Evolutionary conservation across 208 protist genomes (phyloP).

Genomic region (Porcisia hertigi): DNA sequence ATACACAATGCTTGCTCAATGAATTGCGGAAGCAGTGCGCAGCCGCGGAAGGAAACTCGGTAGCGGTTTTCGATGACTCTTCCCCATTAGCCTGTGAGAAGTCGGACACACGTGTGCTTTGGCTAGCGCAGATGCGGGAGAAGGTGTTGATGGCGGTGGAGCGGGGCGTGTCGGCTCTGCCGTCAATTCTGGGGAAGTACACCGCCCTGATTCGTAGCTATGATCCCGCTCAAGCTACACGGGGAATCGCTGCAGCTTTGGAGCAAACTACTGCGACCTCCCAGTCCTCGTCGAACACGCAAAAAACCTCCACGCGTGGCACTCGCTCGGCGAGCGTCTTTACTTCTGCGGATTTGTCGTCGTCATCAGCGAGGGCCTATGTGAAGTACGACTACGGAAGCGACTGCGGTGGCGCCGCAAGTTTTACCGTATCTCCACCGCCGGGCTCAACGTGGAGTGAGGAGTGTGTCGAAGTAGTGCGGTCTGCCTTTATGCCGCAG

Average conservation of each 20-base stretch:
- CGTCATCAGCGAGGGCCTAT: neutral
- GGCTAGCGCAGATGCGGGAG: conserved; percentile 10
- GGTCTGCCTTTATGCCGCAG: conserved; percentile 33
- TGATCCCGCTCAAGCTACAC: neutral
- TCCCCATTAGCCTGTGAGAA: neutral
- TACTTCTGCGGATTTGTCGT: neutral
- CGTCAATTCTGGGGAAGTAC: conserved; percentile 23
- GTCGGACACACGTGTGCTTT: neutral
- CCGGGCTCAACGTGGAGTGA: conserved; percentile 13
- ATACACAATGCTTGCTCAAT: conserved; percentile 38
- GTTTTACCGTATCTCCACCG: neutral
- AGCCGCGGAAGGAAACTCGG: neutral
- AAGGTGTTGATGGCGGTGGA: conserved; percentile 18
- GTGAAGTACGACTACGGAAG: conserved; percentile 4
- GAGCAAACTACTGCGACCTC: neutral
- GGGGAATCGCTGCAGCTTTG: neutral
- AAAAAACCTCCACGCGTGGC: neutral
- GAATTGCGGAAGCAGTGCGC: conserved; percentile 19
- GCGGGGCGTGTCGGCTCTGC: conserved; percentile 18
- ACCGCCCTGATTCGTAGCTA: conserved; percentile 15
- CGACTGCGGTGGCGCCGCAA: neutral
- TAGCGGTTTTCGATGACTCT: neutral
- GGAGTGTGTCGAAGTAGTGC: conserved; percentile 38
- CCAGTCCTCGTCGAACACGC: neutral
- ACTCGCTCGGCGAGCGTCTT: neutral